Percentiles rank a stretch among this genome's conserved stretches.
phyloP scores from a whole-genome alignment of 169 alveolate species.

The Eimeria zaria region DNA sequence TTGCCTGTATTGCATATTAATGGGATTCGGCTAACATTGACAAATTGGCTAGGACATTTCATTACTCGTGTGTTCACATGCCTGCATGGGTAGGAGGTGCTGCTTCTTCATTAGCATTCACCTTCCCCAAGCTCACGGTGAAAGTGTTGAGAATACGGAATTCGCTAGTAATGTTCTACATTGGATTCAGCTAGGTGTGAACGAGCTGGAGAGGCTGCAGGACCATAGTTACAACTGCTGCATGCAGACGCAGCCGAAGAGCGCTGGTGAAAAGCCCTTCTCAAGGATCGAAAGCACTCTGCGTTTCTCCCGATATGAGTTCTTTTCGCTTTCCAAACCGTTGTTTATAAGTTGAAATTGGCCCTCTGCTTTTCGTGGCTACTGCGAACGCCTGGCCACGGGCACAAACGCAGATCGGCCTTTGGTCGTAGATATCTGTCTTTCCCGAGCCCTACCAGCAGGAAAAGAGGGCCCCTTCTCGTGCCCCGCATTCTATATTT shows the following conservation, averaged over 20 bases:
- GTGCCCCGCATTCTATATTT: constrained; percentile 51
- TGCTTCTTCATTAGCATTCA: background rate
- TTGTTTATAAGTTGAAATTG: constrained; percentile 31
- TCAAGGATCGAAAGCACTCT: constrained; percentile 28
- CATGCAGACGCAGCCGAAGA: constrained; percentile 70
- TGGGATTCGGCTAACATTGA: background rate
- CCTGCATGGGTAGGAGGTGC: background rate
- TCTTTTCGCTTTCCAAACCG: constrained; percentile 10
- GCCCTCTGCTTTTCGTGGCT: constrained; percentile 49
- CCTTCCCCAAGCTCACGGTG: background rate
- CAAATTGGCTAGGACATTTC: background rate
- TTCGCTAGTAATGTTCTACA: background rate
- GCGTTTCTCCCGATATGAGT: constrained; percentile 21
- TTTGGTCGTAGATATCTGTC: constrained; percentile 45
- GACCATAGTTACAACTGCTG: constrained; percentile 4
- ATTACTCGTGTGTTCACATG: background rate
- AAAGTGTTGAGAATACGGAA: background rate
- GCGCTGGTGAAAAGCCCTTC: constrained; percentile 38
- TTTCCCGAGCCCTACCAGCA: constrained; percentile 33
- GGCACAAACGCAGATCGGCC: constrained; percentile 65
- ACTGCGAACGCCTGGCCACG: constrained; percentile 45
- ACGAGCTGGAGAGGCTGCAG: background rate
- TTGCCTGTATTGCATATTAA: background rate
- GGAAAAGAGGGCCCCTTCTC: constrained; percentile 49
- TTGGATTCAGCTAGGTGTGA: background rate